Evolutionary conservation across 768 basidiomycete genomes (phyloP).

Genomic region (Hypholoma sublateritium): DNA sequence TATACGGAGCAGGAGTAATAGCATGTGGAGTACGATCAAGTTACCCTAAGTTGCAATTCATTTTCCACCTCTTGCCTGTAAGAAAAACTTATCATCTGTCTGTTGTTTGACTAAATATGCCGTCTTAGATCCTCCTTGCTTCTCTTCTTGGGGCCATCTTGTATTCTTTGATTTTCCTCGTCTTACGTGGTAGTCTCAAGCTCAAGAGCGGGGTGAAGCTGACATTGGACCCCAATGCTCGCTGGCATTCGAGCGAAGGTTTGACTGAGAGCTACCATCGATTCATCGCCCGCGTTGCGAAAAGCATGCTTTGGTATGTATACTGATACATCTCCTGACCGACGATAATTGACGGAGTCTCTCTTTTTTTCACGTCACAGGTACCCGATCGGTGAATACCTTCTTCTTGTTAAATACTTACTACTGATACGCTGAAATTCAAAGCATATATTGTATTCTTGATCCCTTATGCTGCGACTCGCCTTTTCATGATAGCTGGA

Average conservation of each 20-base stretch:
- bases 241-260: conserved; percentile 37
- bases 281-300: conserved; percentile 61
- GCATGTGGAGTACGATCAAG: conserved; percentile 50
- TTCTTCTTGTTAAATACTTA: neutral
- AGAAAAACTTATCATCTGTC: conserved; percentile 13
- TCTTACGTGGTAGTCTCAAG: conserved; percentile 55
- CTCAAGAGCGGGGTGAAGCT: conserved; percentile 52
- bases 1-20: conserved; percentile 54
- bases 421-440: neutral
- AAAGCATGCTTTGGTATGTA: conserved; percentile 70
- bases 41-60: conserved; percentile 43
- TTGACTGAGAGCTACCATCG: conserved; percentile 51
- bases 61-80: conserved; percentile 66
- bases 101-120: neutral
- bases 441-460: conserved; percentile 61
- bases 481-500: conserved; percentile 40
- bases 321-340: neutral
- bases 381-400: conserved; percentile 53
- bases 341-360: too few species aligned
- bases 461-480: conserved; percentile 55
- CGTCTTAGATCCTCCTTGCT: conserved; percentile 53
- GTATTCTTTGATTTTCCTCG: conserved; percentile 62
- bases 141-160: conserved; percentile 54
- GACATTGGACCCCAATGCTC: conserved; percentile 44
- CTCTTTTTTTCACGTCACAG: conserved; percentile 16